Evolutionary conservation across 352 stramenopile genomes (phyloP).

Genomic region (Peronospora tabacina): DNA sequence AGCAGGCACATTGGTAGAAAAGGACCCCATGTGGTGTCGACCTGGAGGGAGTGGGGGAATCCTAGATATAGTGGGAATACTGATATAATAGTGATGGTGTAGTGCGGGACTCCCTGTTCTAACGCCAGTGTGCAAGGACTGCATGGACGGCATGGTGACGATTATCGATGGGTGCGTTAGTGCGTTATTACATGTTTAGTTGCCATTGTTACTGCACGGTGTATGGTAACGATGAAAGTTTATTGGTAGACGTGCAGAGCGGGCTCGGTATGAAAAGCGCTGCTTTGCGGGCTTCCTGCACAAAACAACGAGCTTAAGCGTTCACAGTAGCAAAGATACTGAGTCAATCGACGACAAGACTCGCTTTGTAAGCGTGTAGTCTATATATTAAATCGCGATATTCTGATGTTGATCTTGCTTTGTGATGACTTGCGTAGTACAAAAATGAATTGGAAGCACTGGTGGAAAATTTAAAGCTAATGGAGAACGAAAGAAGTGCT

Average conservation of each 20-base stretch:
- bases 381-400: not conserved
- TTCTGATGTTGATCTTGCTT: not conserved
- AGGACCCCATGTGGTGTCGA: no score
- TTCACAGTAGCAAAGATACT: constrained; percentile 49
- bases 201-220: not conserved
- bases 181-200: not conserved
- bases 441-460: constrained; percentile 53
- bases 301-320: constrained; percentile 33
- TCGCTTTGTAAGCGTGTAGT: constrained; percentile 40
- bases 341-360: constrained; percentile 70
- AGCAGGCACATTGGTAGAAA: constrained; percentile 73
- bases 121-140: constrained; percentile 67
- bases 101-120: constrained; percentile 52
- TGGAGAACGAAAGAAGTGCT: constrained; percentile 55
- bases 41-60: no score
- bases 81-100: constrained; percentile 1
- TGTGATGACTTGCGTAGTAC: constrained; percentile 34
- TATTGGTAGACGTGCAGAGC: constrained; percentile 45
- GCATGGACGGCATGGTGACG: constrained; percentile 62
- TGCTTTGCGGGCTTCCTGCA: constrained; percentile 53
- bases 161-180: constrained; percentile 51
- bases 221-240: not conserved
- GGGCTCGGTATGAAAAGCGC: constrained; percentile 66
- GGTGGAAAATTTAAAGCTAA: constrained; percentile 54
- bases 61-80: no score